Evolutionary conservation across 257 asterid genomes (phyloP).

Genomic region (Nicotiana noctiflora): DNA sequence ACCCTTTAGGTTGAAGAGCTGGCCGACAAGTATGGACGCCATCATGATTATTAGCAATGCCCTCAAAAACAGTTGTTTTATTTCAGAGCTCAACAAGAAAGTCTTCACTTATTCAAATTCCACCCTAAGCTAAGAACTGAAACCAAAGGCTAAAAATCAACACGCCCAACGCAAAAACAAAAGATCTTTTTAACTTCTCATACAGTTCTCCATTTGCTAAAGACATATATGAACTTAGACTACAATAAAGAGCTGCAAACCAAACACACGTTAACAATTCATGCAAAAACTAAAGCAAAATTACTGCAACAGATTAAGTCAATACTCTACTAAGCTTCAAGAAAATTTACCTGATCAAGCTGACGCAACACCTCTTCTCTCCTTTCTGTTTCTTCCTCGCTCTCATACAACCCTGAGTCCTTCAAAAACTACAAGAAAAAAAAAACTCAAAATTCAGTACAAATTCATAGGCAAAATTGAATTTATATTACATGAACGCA

Average conservation of each 20-base stretch:
- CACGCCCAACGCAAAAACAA: neutral
- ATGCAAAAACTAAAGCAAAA: neutral
- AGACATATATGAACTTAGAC: neutral
- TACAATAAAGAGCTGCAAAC: neutral
- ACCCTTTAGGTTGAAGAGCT: neutral
- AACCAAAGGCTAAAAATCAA: neutral
- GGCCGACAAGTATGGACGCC: neutral
- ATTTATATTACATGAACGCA: neutral
- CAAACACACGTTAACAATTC: neutral
- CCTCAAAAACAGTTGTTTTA: neutral
- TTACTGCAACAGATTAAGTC: neutral
- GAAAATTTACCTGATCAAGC: conserved; percentile 5
- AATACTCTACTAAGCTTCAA: neutral
- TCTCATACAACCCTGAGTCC: conserved; percentile 13
- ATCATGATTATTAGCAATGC: neutral
- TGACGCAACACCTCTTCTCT: conserved; percentile 15
- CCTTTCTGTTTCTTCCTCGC: conserved; percentile 16
- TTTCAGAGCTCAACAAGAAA: neutral
- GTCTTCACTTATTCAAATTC: neutral
- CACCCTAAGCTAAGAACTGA: neutral
- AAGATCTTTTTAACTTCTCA: neutral
- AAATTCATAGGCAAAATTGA: neutral
- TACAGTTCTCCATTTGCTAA: neutral
- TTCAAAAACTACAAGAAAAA: conserved; percentile 4
- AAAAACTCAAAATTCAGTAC: neutral